These are phyloP conservation scores for Camelina laxa DNA, from an alignment of 345 rosid genomes.

Conservation along the genomic window DNA sequence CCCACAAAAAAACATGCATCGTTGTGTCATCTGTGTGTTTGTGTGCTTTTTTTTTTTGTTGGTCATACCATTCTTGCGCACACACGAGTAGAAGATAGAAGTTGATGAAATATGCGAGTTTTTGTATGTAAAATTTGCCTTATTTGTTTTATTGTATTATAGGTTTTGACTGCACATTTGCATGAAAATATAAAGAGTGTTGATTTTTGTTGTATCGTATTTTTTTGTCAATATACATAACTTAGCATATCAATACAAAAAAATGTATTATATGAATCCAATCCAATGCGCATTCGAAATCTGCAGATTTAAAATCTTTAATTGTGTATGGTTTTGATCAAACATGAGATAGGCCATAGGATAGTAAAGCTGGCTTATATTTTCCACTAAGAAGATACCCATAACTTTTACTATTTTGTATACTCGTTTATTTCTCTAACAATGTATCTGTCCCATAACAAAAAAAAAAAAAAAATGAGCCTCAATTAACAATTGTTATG, in stretches of 20 bases:
- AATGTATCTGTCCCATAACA: constrained; percentile 5
- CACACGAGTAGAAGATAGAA: constrained; percentile 10
- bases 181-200: background rate
- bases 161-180: constrained; percentile 2
- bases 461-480: background rate
- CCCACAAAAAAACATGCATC: background rate
- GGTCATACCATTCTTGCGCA: background rate
- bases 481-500: background rate
- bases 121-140: background rate
- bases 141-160: background rate
- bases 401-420: constrained; percentile 13
- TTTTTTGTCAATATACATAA: background rate
- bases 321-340: constrained; percentile 8
- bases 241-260: background rate
- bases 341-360: background rate
- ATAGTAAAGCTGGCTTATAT: constrained; percentile 2
- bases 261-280: background rate
- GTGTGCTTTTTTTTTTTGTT: background rate
- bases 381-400: constrained; percentile 22
- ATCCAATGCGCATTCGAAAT: background rate
- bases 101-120: background rate
- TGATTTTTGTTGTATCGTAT: background rate
- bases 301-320: background rate
- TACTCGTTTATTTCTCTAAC: constrained; percentile 21
- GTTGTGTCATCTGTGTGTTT: background rate